Evolutionary conservation across 495 filamentous ascomycete species (phyloP).

Genomic region (Trichoderma reesei): DNA sequence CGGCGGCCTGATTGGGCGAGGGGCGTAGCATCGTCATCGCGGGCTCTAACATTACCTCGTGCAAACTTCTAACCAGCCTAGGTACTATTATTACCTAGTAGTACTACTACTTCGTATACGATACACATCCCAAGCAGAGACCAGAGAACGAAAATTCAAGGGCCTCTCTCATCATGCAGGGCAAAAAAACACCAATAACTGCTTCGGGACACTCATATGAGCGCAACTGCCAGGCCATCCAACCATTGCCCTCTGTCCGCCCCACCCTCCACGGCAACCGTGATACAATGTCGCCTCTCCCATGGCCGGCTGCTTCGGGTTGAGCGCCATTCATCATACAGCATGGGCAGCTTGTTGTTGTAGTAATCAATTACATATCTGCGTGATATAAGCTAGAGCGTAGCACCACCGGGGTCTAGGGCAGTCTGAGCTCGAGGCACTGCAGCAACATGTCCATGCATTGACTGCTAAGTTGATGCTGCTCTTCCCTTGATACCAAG

Average conservation of each 20-base stretch:
- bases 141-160: too few species aligned
- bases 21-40: conserved; percentile 2
- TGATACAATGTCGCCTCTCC: neutral
- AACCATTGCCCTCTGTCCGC: too few species aligned
- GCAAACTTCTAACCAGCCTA: conserved; percentile 1
- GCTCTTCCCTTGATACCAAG: too few species aligned
- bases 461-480: neutral
- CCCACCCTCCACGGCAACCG: neutral
- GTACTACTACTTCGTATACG: too few species aligned
- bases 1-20: neutral
- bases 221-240: neutral
- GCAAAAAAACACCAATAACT: neutral
- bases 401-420: too few species aligned
- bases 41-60: neutral
- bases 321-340: neutral
- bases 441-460: too few species aligned
- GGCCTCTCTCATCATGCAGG: too few species aligned
- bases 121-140: too few species aligned
- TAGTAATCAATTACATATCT: neutral
- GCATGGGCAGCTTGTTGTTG: neutral
- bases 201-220: neutral
- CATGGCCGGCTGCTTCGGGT: neutral
- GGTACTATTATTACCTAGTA: too few species aligned
- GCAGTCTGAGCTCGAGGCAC: too few species aligned
- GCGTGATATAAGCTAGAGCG: neutral